These are phyloP conservation scores for Rhinocladiella similis DNA, from an alignment of 2,329 filamentous ascomycete species.

Conservation along the genomic window DNA sequence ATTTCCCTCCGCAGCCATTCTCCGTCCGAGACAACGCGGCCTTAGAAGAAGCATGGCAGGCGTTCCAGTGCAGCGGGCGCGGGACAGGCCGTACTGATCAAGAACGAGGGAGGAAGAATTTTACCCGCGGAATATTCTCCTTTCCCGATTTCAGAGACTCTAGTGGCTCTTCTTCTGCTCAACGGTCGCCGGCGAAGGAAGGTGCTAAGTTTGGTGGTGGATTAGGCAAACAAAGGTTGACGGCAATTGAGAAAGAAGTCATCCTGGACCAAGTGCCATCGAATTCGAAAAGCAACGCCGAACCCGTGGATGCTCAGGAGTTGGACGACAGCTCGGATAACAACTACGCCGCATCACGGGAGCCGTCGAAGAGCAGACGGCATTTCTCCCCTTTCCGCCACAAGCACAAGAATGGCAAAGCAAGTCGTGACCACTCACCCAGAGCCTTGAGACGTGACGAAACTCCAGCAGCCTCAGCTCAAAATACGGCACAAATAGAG, in stretches of 20 bases:
- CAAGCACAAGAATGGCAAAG: slow-evolving; percentile 33
- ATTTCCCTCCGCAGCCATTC: slow-evolving; percentile 72
- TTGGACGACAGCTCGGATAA: slow-evolving; percentile 15
- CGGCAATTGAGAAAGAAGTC: slow-evolving; percentile 15
- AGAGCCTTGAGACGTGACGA: slow-evolving; percentile 5
- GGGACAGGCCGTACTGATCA: not conserved
- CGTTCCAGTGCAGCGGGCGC: slow-evolving; percentile 42
- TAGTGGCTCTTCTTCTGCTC: not conserved
- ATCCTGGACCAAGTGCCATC: slow-evolving; percentile 16
- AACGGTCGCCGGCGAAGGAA: slow-evolving; percentile 1
- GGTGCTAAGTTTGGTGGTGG: not conserved
- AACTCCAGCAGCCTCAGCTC: not conserved
- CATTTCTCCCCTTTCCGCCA: slow-evolving; percentile 36
- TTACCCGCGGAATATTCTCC: slow-evolving; percentile 22
- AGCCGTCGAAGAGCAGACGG: slow-evolving; percentile 31
- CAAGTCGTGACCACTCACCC: slow-evolving; percentile 32
- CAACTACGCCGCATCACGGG: slow-evolving; percentile 16
- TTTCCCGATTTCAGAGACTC: slow-evolving; percentile 24
- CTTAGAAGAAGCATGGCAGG: slow-evolving; percentile 75
- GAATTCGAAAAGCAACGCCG: not conserved
- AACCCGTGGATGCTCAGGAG: slow-evolving; percentile 26
- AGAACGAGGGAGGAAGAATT: slow-evolving; percentile 14
- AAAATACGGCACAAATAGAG: slow-evolving; percentile 1
- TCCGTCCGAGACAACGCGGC: slow-evolving; percentile 75
- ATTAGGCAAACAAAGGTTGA: not conserved